A percentile compares a stretch with the other conserved stretches of the same genome.
These are phyloP conservation scores for Ehretia macrophylla DNA, from an alignment of 257 asterid species.

Conservation along the genomic window DNA sequence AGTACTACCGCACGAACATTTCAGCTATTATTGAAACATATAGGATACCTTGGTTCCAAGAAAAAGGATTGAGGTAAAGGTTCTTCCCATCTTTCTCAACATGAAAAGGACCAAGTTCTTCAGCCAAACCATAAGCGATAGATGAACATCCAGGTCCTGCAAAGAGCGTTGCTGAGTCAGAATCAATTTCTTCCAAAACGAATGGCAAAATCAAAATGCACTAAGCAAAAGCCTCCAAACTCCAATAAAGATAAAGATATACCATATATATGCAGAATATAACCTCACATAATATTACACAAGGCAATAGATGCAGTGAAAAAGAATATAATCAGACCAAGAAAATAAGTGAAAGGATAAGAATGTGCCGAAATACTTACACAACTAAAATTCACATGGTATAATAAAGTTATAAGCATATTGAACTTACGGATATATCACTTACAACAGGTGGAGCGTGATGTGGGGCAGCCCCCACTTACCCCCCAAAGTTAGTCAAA, in stretches of 20 bases:
- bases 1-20: neutral
- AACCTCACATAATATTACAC: no score
- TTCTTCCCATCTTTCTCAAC: slow-evolving; percentile 87
- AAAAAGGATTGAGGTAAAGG: slow-evolving; percentile 75
- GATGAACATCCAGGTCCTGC: slow-evolving; percentile 99
- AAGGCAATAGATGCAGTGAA: no score
- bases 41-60: slow-evolving; percentile 84
- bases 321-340: neutral
- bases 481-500: no score
- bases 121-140: slow-evolving; percentile 85
- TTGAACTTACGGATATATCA: no score
- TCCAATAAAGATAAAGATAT: neutral
- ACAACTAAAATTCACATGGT: no score
- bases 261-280: no score
- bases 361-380: no score
- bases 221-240: slow-evolving; percentile 2
- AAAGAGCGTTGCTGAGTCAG: slow-evolving; percentile 13
- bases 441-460: no score
- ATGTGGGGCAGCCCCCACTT: no score
- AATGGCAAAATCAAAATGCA: neutral
- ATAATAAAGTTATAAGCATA: no score
- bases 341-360: no score
- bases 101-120: slow-evolving; percentile 95
- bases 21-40: neutral
- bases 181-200: slow-evolving; percentile 6